These are phyloP conservation scores for Hypoxylon sp. DNA, from an alignment of 2,329 filamentous ascomycete species.

Conservation along the genomic window DNA sequence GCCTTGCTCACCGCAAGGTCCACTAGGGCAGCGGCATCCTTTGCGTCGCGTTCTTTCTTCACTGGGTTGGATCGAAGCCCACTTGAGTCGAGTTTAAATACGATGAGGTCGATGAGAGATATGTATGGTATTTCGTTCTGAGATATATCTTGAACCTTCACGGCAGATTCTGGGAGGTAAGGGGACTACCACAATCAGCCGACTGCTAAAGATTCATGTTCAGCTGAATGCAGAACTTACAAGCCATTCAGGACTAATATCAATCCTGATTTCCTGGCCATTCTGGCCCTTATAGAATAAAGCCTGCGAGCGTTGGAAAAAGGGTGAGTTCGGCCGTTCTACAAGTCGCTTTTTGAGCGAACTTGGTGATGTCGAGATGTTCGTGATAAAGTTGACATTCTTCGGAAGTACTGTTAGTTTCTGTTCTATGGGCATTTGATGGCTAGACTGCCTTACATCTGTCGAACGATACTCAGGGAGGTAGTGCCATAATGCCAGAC, in stretches of 20 bases:
- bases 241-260: slow-evolving; percentile 47
- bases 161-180: slow-evolving; percentile 46
- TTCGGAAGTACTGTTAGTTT: slow-evolving; percentile 31
- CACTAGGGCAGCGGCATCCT: slow-evolving; percentile 48
- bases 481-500: slow-evolving; percentile 50
- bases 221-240: slow-evolving; percentile 40
- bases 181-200: slow-evolving; percentile 38
- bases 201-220: background rate
- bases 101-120: slow-evolving; percentile 46
- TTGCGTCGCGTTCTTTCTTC: slow-evolving; percentile 46
- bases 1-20: slow-evolving; percentile 30
- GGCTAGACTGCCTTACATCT: slow-evolving; percentile 41
- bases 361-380: slow-evolving; percentile 45
- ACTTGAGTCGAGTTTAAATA: slow-evolving; percentile 49
- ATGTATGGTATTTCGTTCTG: slow-evolving; percentile 49
- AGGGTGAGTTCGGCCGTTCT: slow-evolving; percentile 46
- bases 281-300: slow-evolving; percentile 45
- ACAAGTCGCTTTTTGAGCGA: slow-evolving; percentile 47
- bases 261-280: slow-evolving; percentile 46
- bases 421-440: background rate
- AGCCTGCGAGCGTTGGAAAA: slow-evolving; percentile 39
- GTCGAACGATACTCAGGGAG: slow-evolving; percentile 45
- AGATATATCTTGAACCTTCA: slow-evolving; percentile 41
- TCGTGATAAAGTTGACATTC: slow-evolving; percentile 51
- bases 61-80: slow-evolving; percentile 42